Evolutionary conservation across 2,329 filamentous ascomycete species (phyloP), one percentile per base, ranked within the genome.

Genomic region (Cytospora leucostoma): DNA sequence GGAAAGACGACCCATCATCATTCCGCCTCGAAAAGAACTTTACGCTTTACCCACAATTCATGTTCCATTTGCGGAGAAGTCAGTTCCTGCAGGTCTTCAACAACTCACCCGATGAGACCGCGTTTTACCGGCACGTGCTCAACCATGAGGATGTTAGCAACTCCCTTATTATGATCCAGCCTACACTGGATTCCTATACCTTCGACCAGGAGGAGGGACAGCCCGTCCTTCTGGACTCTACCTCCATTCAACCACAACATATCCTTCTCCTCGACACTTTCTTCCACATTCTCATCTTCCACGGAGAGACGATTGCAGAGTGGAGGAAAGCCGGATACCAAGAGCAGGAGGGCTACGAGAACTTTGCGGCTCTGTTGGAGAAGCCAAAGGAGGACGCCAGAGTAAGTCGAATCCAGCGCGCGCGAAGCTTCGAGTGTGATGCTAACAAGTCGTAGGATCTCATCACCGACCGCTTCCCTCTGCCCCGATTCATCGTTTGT

Each of bases 1-100:
- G 95, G 67, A 99, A 99, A 78, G 95, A 99, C 74, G 95, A 99
- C 71, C 93, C 95, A 15, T 96, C 94, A 6, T 98, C 94, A 0
- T 99, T 99, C 86, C 87, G 93, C 40, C 79, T 97, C 67, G 95
- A 99, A 78, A 97, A 97, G 86, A 99, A 99, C 81, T 99, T 99
- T 74, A 98, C 94, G 0, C 84, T 99, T 17, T 99, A 99, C 74
- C 95, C 95, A 33, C 95, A 99, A 75, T 99, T 99, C 79, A 99
- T 99, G 95, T 99, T 99, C 83, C 95, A 99, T 76, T 84, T 99
- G 66, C 90, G 95, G 70, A 88, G 95, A 77, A 97, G 93, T 77
- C 95, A 98, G 77, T 99, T 99, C 82, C 78, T 99, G 68, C 95
- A 99, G 74, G 93, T 99, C 63, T 99, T 99, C 85, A 99, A 99